Evolutionary conservation across 2,329 filamentous ascomycete species (phyloP).

Genomic region (Epichloe elymi): DNA sequence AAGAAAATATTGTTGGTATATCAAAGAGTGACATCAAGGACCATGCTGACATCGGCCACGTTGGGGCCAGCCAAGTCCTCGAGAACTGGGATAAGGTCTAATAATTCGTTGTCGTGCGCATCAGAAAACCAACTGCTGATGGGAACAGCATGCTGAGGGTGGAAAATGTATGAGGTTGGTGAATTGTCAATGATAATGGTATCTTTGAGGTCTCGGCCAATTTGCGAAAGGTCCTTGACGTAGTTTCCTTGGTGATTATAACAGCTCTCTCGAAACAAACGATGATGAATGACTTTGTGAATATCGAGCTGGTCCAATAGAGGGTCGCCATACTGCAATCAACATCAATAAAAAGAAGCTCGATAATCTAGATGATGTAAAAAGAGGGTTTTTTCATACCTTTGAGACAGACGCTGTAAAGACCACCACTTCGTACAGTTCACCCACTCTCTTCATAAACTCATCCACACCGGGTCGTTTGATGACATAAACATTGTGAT

Average conservation of each 20-base stretch:
- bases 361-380: constrained; percentile 6
- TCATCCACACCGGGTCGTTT: constrained; percentile 97
- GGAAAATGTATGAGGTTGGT: constrained; percentile 98
- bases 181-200: constrained; percentile 99
- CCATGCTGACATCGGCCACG: constrained; percentile 91
- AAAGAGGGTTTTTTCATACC: constrained; percentile 31
- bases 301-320: constrained; percentile 94
- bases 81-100: constrained; percentile 94
- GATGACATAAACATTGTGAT: constrained; percentile 98
- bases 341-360: constrained; percentile 5
- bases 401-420: constrained; percentile 98
- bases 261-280: constrained; percentile 94
- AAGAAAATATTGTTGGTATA: constrained; percentile 18
- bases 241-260: constrained; percentile 99
- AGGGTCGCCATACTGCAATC: constrained; percentile 75
- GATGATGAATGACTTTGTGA: constrained; percentile 89
- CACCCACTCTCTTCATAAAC: constrained; percentile 97
- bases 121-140: constrained; percentile 99
- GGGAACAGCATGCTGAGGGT: constrained; percentile 94
- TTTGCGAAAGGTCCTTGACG: constrained; percentile 96
- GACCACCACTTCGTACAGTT: constrained; percentile 95
- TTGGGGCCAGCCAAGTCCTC: constrained; percentile 85
- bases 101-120: constrained; percentile 94
- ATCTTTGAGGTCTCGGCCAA: constrained; percentile 87
- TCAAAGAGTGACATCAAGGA: constrained; percentile 79